Percentiles rank a stretch among this genome's conserved stretches.
Evolutionary conservation across 768 basidiomycete species (phyloP).

Genomic region (Boletus rubroflammeus): DNA sequence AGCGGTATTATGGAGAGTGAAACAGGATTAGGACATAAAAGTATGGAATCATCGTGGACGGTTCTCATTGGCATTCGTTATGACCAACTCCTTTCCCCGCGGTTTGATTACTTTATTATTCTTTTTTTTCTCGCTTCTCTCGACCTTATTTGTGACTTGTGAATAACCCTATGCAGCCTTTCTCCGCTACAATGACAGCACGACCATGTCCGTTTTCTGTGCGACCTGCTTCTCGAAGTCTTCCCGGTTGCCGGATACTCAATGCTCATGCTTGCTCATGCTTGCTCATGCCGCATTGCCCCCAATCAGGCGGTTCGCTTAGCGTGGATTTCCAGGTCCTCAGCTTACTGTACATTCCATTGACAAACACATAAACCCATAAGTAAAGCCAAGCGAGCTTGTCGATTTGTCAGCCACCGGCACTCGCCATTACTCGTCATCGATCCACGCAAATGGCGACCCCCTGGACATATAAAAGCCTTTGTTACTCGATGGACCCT

Average conservation of each 20-base stretch:
- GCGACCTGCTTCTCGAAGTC: too few relatives aligned
- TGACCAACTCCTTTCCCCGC: conserved; percentile 9
- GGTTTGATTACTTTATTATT: conserved; percentile 31
- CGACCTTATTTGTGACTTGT: conserved; percentile 21
- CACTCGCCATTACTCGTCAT: conserved; percentile 3
- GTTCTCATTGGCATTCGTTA: conserved; percentile 12
- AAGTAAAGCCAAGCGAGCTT: not conserved
- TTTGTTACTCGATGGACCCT: not conserved
- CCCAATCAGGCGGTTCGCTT: too few relatives aligned
- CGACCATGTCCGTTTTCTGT: not conserved
- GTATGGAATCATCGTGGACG: conserved; percentile 15
- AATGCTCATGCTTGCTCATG: too few relatives aligned
- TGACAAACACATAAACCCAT: too few relatives aligned
- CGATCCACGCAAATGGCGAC: not conserved
- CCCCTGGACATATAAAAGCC: not conserved
- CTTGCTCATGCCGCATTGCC: too few relatives aligned
- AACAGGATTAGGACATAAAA: conserved; percentile 35
- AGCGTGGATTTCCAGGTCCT: too few relatives aligned
- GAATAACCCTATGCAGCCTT: conserved; percentile 25
- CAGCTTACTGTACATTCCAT: too few relatives aligned
- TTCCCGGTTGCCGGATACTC: too few relatives aligned
- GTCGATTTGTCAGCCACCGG: conserved; percentile 9
- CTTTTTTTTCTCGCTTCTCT: conserved; percentile 16
- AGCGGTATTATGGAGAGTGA: conserved; percentile 71
- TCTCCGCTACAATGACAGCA: conserved; percentile 19